Percentiles rank a stretch among this genome's conserved stretches.
Conservation (phyloP, 1,139 yeast genomes). For the Candida gigantensis region DNA sequence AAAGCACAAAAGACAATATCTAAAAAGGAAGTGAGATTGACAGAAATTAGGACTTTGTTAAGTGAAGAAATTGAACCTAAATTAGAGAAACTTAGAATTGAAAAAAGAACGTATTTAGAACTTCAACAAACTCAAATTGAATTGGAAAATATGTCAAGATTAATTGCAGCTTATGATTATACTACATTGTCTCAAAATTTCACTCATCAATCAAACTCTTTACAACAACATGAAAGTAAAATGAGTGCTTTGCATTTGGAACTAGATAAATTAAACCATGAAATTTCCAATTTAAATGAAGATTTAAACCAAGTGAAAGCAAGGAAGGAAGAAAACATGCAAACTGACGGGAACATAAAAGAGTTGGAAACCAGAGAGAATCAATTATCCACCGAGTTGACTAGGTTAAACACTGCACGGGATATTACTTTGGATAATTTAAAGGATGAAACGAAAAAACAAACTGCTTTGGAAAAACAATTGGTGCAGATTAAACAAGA, state of each 20-base stretch:
- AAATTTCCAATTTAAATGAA: slow-evolving; percentile 58
- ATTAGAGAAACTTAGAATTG: slow-evolving; percentile 74
- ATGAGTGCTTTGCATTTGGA: slow-evolving; percentile 37
- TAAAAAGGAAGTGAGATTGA: slow-evolving; percentile 82
- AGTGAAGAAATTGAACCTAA: slow-evolving; percentile 93
- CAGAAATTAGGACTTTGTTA: slow-evolving; percentile 71
- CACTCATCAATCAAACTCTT: slow-evolving; percentile 39
- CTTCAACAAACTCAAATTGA: slow-evolving; percentile 84
- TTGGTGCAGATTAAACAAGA: slow-evolving; percentile 19
- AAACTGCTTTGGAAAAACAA: slow-evolving; percentile 19
- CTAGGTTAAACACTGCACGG: slow-evolving; percentile 64
- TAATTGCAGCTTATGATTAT: slow-evolving; percentile 80
- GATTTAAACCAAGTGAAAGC: slow-evolving; percentile 60
- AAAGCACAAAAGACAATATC: slow-evolving; percentile 91
- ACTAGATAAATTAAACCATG: slow-evolving; percentile 50
- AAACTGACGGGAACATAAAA: slow-evolving; percentile 62
- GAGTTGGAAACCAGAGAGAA: slow-evolving; percentile 62
- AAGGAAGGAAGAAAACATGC: slow-evolving; percentile 59
- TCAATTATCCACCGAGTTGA: slow-evolving; percentile 61
- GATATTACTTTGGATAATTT: slow-evolving; percentile 59
- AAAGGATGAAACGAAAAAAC: slow-evolving; percentile 44
- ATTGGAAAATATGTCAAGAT: slow-evolving; percentile 69
- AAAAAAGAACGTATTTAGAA: slow-evolving; percentile 80
- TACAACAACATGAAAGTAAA: slow-evolving; percentile 36
- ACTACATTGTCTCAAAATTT: slow-evolving; percentile 43